Evolutionary conservation across 495 filamentous ascomycete species (phyloP), one percentile per base, ranked within the genome.

Genomic region (Opeltia flavorubescens): DNA sequence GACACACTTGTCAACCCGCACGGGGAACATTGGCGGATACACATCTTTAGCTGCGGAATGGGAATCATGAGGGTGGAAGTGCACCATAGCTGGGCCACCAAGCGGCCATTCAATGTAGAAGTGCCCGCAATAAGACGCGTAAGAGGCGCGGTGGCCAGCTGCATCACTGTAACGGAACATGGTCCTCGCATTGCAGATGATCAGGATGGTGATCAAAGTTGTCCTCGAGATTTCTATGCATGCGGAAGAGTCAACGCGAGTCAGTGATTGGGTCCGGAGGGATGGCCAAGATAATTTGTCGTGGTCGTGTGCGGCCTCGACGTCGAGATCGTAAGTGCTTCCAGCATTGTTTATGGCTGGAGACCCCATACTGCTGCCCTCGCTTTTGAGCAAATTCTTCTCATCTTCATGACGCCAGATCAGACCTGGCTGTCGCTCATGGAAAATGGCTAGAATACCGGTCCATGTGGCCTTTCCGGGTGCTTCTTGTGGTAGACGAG

Each of bases 91-190:
- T 31, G 61, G 51, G 35, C 54, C 58, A 24, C 59, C 62, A 17
- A 65, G 55, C 27, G 62, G 62, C 62, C 62, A 65, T 26, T 61
- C 52, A 18, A 64, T 55, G 40, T 60, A 56, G 52, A 54, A 65
- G 29, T 57, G 55, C 18, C 62, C 62, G 28, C 52, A 55, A 40
- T 64, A 65, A 30, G 55, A 59, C 15, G 58, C 51, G 41, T 64
- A 65, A 0, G 59, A 52, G 7, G 56, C 60, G 1, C 62, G 58
- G 44, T 59, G 59, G 5, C 62, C 62, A 34, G 54, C 47, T 20
- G 59, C 62, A 21, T 57, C 62, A 36, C 53, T 55, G 39, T 64
- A 61, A 43, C 55, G 49, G 50, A 58, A 65, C 4, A 62, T 56
- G n/a, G 48, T 50, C 5, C 57, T 47, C 12, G 46, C 59, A 26